Evolutionary conservation across 495 filamentous ascomycete genomes (phyloP), one percentile per base, ranked within the genome.

Genomic region (Penicillium taxi): DNA sequence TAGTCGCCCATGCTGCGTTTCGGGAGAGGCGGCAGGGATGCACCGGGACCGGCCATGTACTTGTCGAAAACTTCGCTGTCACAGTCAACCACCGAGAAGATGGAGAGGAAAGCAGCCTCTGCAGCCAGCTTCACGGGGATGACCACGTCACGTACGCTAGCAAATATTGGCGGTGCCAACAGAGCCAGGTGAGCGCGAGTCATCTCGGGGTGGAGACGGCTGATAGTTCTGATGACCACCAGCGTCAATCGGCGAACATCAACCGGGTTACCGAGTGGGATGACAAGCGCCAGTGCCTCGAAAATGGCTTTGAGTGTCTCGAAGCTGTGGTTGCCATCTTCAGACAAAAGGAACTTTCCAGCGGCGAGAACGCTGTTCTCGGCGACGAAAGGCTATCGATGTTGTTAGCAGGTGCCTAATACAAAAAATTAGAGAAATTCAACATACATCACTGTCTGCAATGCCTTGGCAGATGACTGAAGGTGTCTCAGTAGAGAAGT

Each of bases 1-100:
- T 98, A 98, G 50, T 98, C 91, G 28, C 81, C 75, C 85, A 96
- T 96, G 55, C 84, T 89, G 38, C 91, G 67, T 72, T 93, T 93
- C 20, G 73, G 75, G 6, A 73, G 79, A 0, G 82, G 66, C 3
- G 75, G 66, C 22, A 94, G 59, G 1, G 75, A 77, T 33, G 65
- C 48, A 13, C 78, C 73, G 22, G 74, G 64, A 9, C 72, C 74
- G 4, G 73, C 63, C 57, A 96, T 78, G 51, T 87, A 98, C 67
- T 87, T 87, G 38, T 98, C 90, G 50, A 96, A 96, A 15, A 95
- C 80, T 42, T 79, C 80, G 25, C 69, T 70, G 46, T 96, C 91
- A 37, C 81, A 76, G 18, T 95, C 85, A 1, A 88, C 86, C 1
- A 96, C 88, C 2, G 76, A 75, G 65, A 98, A 96, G n/a, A 96